A percentile compares a stretch with the other conserved stretches of the same genome.
phyloP scores from a whole-genome alignment of 129 eudicot species.

The Arctium lappa region DNA sequence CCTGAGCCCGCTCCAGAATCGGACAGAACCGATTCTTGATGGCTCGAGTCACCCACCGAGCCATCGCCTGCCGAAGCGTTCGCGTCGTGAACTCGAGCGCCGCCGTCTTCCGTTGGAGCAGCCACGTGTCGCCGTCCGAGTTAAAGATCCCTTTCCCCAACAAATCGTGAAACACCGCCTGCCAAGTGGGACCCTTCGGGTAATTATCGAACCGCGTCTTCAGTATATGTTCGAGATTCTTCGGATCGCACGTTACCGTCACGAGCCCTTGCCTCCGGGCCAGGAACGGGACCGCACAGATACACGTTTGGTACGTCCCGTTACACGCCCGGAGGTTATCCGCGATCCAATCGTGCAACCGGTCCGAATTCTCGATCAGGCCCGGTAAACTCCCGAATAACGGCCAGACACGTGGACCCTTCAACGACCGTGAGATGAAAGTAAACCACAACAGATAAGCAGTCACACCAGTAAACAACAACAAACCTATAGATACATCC shows the following conservation, averaged over 20 bases:
- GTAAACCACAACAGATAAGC: conserved; percentile 76
- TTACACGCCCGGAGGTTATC: conserved; percentile 86
- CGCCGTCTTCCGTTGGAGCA: conserved; percentile 78
- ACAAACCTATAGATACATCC: conserved; percentile 54
- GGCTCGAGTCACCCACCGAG: conserved; percentile 88
- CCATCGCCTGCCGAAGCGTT: conserved; percentile 88
- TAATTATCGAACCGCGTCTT: conserved; percentile 76
- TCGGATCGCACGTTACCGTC: conserved; percentile 90
- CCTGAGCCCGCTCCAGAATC: conserved; percentile 56
- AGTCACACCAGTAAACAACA: conserved; percentile 60
- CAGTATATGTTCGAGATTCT: conserved; percentile 71
- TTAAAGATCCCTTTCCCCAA: conserved; percentile 83
- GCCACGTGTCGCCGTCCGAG: conserved; percentile 91
- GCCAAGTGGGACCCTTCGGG: conserved; percentile 96
- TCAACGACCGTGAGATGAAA: conserved; percentile 66
- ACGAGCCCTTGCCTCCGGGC: conserved; percentile 80
- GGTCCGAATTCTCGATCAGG: conserved; percentile 65
- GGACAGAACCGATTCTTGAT: conserved; percentile 69
- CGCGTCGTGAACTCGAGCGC: conserved; percentile 89
- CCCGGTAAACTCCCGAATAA: conserved; percentile 80
- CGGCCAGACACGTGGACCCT: conserved; percentile 96
- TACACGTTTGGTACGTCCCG: conserved; percentile 93
- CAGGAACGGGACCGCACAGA: conserved; percentile 81
- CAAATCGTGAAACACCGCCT: conserved; percentile 80
- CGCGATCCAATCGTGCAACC: conserved; percentile 83